These are phyloP conservation scores for Phytopythium helicoides DNA, from an alignment of 352 stramenopile genomes.

Conservation along the genomic window DNA sequence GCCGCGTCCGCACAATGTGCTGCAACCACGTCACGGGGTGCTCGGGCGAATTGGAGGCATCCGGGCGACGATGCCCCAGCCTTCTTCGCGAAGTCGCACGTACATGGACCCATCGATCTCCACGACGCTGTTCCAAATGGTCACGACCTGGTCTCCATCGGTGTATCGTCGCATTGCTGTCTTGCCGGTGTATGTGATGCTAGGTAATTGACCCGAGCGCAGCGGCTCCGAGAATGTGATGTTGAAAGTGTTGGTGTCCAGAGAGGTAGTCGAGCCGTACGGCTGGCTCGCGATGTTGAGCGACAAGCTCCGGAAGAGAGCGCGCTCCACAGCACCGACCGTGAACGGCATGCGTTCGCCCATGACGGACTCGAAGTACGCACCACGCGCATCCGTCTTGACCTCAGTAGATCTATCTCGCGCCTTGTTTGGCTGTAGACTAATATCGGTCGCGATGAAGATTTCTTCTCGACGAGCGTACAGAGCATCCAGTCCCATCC, in stretches of 20 bases:
- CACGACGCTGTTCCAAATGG: conserved; percentile 33
- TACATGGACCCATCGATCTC: conserved; percentile 27
- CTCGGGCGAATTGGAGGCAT: conserved; percentile 13
- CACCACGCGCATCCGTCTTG: conserved; percentile 5
- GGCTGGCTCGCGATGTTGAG: neutral
- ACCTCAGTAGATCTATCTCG: neutral
- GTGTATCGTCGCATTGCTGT: conserved; percentile 26
- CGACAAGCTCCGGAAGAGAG: conserved; percentile 16
- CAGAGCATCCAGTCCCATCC: conserved; percentile 18
- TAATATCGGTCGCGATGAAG: conserved; percentile 13
- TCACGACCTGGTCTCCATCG: conserved; percentile 14
- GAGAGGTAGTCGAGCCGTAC: conserved; percentile 11
- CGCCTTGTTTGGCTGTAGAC: neutral
- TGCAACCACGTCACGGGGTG: no score
- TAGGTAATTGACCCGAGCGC: conserved; percentile 13
- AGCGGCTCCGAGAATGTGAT: conserved; percentile 24
- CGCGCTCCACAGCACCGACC: conserved; percentile 18
- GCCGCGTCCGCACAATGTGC: conserved; percentile 17
- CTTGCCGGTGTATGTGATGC: conserved; percentile 12
- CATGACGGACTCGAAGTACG: conserved; percentile 15
- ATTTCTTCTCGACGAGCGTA: conserved; percentile 17
- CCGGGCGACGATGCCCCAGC: conserved; percentile 20
- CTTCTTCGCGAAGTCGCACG: conserved; percentile 32
- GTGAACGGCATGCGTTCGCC: conserved; percentile 24
- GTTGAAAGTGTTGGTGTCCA: conserved; percentile 26